These are phyloP conservation scores for Colletotrichum orchidophilum DNA, from an alignment of 2,329 filamentous ascomycete genomes.

Conservation along the genomic window DNA sequence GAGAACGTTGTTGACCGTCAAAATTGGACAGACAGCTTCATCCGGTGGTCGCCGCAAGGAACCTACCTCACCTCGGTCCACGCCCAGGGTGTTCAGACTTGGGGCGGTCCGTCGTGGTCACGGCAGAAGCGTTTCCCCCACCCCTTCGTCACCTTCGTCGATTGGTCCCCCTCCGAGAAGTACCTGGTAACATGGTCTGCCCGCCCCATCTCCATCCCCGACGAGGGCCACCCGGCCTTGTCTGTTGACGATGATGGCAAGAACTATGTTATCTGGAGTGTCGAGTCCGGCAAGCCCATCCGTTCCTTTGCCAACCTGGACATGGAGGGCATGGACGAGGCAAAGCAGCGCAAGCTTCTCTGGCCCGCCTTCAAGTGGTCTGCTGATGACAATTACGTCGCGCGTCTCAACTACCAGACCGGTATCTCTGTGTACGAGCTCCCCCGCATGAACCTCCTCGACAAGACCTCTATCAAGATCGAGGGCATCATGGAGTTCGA, in stretches of 20 bases:
- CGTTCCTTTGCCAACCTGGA: slow-evolving; percentile 95
- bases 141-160: slow-evolving; percentile 93
- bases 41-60: slow-evolving; percentile 96
- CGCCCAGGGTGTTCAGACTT: slow-evolving; percentile 94
- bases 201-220: slow-evolving; percentile 89
- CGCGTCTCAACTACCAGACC: slow-evolving; percentile 85
- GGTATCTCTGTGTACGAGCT: slow-evolving; percentile 93
- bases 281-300: slow-evolving; percentile 87
- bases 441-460: slow-evolving; percentile 87
- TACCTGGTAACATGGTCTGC: slow-evolving; percentile 98
- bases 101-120: slow-evolving; percentile 91
- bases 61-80: slow-evolving; percentile 96
- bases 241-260: slow-evolving; percentile 96
- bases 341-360: slow-evolving; percentile 83
- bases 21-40: slow-evolving; percentile 98
- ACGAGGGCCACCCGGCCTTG: slow-evolving; percentile 84
- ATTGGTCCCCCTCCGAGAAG: slow-evolving; percentile 92
- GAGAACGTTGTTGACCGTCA: slow-evolving; percentile 91
- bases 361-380: slow-evolving; percentile 99
- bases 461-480: slow-evolving; percentile 94
- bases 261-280: slow-evolving; percentile 99
- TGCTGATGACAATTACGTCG: slow-evolving; percentile 95
- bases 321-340: slow-evolving; percentile 69
- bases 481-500: slow-evolving; percentile 98
- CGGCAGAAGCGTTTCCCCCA: slow-evolving; percentile 94